These are phyloP conservation scores for Ceratobasidium sp. DNA, from an alignment of 1,284 basidiomycete genomes.

Conservation along the genomic window DNA sequence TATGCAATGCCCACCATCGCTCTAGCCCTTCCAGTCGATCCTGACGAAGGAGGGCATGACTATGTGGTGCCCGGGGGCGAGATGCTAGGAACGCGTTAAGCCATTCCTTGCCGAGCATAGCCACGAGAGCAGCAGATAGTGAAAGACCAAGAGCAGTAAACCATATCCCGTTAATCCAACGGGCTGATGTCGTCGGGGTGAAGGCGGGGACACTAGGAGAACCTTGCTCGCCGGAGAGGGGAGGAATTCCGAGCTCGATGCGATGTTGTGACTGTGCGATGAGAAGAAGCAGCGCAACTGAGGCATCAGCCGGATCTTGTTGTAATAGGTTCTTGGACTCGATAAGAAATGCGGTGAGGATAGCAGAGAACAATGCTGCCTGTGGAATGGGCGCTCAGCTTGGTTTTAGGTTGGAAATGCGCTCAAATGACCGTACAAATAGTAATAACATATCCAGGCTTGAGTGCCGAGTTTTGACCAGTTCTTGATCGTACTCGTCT, in stretches of 20 bases:
- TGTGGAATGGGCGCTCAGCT: not conserved
- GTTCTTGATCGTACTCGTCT: slow-evolving; percentile 17
- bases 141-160: slow-evolving; percentile 32
- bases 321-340: slow-evolving; percentile 22
- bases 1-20: slow-evolving; percentile 24
- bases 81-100: slow-evolving; percentile 4
- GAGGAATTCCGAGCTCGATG: not conserved
- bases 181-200: not conserved
- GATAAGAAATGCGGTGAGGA: slow-evolving; percentile 39
- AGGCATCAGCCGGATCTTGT: not conserved
- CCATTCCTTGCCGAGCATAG: slow-evolving; percentile 42
- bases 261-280: slow-evolving; percentile 19
- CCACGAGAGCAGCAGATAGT: slow-evolving; percentile 5
- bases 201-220: not conserved
- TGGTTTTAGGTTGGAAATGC: not conserved
- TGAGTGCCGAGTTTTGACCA: slow-evolving; percentile 4
- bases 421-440: not conserved
- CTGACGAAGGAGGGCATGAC: slow-evolving; percentile 15
- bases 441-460: slow-evolving; percentile 30
- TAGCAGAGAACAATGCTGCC: slow-evolving; percentile 39
- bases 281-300: not conserved
- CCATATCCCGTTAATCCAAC: slow-evolving; percentile 34
- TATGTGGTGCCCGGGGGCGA: slow-evolving; percentile 13
- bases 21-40: slow-evolving; percentile 21
- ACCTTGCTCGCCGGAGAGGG: not conserved